A percentile compares a stretch with the other conserved stretches of the same genome.
phyloP scores from a whole-genome alignment of 2,329 filamentous ascomycete species.

The Graphilbum fragrans region DNA sequence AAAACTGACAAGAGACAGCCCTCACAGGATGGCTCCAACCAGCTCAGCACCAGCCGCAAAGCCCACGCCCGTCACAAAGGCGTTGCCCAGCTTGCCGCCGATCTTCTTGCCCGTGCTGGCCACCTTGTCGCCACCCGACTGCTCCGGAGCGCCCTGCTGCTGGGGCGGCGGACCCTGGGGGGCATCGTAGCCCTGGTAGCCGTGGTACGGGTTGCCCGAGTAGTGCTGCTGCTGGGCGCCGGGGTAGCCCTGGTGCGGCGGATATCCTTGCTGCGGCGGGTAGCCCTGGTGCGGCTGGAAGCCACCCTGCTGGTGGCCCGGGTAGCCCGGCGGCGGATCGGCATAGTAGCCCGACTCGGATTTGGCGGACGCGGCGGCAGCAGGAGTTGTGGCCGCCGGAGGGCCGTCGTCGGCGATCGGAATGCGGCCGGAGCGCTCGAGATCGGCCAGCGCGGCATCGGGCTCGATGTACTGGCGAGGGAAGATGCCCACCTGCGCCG shows the following conservation, averaged over 20 bases:
- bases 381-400: neutral
- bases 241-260: slow-evolving; percentile 23
- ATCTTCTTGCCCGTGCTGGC: slow-evolving; percentile 82
- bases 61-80: slow-evolving; percentile 83
- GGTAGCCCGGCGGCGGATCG: slow-evolving; percentile 15
- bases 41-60: slow-evolving; percentile 83
- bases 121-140: slow-evolving; percentile 46
- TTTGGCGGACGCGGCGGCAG: slow-evolving; percentile 16
- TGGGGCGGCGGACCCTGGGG: slow-evolving; percentile 36
- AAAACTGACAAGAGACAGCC: too few relatives aligned
- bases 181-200: neutral
- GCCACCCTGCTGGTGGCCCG: slow-evolving; percentile 35
- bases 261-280: slow-evolving; percentile 24
- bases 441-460: slow-evolving; percentile 24
- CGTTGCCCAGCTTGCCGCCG: slow-evolving; percentile 81
- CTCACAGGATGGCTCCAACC: slow-evolving; percentile 80
- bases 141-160: slow-evolving; percentile 22
- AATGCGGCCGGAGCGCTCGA: slow-evolving; percentile 8
- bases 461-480: slow-evolving; percentile 80
- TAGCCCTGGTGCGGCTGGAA: too few relatives aligned
- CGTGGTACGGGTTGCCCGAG: neutral
- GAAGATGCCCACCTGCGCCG: slow-evolving; percentile 83
- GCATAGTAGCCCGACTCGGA: slow-evolving; percentile 1
- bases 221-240: slow-evolving; percentile 22
- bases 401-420: neutral